These are phyloP conservation scores for Gynandropsis gynandra DNA, from an alignment of 345 rosid genomes.

Conservation along the genomic window DNA sequence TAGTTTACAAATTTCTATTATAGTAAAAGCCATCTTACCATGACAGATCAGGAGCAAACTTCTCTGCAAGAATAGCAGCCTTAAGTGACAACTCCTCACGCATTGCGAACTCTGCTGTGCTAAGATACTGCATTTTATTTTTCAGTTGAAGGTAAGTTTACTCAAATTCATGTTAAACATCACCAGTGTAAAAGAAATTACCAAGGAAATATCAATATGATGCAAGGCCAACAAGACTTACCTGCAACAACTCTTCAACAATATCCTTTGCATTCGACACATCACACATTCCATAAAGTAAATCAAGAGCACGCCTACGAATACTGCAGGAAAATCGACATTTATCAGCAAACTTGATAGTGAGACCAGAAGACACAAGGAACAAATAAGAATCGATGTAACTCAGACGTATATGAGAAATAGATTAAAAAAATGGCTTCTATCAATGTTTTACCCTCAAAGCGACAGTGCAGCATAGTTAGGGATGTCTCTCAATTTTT, in stretches of 20 bases:
- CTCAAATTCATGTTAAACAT: constrained; percentile 12
- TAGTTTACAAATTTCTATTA: constrained; percentile 4
- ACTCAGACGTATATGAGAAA: background rate
- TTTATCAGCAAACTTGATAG: constrained; percentile 15
- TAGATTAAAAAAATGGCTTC: too few species aligned
- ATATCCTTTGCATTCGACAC: constrained; percentile 99
- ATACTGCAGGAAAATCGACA: constrained; percentile 47
- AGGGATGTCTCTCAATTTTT: constrained; percentile 2
- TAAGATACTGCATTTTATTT: constrained; percentile 64
- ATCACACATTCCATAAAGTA: constrained; percentile 98
- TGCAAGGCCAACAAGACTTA: constrained; percentile 23
- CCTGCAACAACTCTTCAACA: constrained; percentile 98
- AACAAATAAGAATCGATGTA: background rate
- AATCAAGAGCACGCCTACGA: constrained; percentile 98
- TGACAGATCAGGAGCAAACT: constrained; percentile 98
- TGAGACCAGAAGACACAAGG: constrained; percentile 12
- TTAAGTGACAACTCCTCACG: constrained; percentile 97
- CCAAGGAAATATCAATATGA: constrained; percentile 1
- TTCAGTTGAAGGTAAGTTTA: constrained; percentile 17
- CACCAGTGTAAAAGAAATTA: constrained; percentile 4
- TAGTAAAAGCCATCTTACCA: constrained; percentile 51
- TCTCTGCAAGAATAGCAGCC: constrained; percentile 99
- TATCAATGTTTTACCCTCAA: too few species aligned
- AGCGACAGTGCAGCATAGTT: background rate
- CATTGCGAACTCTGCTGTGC: constrained; percentile 95